Evolutionary conservation across 768 basidiomycete genomes (phyloP), one percentile per base, ranked within the genome.

Genomic region (Mycena rosella): DNA sequence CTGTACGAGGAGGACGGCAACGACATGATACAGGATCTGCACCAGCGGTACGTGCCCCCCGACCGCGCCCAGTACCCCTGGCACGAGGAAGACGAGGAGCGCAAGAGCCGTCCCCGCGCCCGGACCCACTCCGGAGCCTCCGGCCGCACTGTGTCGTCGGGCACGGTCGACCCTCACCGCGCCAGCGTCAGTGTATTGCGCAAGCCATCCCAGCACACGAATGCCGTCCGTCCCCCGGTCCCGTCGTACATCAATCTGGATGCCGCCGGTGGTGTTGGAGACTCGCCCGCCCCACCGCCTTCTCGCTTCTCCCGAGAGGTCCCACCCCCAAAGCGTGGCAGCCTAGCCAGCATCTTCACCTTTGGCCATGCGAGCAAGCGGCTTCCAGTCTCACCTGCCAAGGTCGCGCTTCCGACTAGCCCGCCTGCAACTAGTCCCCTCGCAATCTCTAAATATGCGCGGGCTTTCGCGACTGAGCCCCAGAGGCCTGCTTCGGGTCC

Each of bases 191-290:
- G 69, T 22, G 64, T 76, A 11, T 62, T 68, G 20, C 80, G 81
- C 27, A 80, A 84, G 8, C 80, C 79, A 2, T 72, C 80, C 55
- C 38, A 73, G 56, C 55, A 27, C 63, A 78, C 83, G 9, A 77
- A 78, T 29, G 72, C 67, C n/a, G 68, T 74, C 48, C 79, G 74
- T 49, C 77, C 73, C 38, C 79, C 80, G 17, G 73, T 79, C 8
- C 78, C 83, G 11, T 81, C 85, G 0, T 85, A 83, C 70, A 78
- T 84, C 71, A 82, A 81, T 65, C 75, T 85, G 6, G 85, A 86
- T 70, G 75, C 81, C 38, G 75, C 82, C 6, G 90, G 88, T 32
- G 91, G 89, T 27, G 85, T 93, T 24, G 91, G 91, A 30, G 89
- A 91, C 67, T 86, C 89, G 0, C 93, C 92, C 5, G 77, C 77